Base-by-base conservation (phyloP, 202 grass and related monocot species). In the Brachypodium distachyon region DNA sequence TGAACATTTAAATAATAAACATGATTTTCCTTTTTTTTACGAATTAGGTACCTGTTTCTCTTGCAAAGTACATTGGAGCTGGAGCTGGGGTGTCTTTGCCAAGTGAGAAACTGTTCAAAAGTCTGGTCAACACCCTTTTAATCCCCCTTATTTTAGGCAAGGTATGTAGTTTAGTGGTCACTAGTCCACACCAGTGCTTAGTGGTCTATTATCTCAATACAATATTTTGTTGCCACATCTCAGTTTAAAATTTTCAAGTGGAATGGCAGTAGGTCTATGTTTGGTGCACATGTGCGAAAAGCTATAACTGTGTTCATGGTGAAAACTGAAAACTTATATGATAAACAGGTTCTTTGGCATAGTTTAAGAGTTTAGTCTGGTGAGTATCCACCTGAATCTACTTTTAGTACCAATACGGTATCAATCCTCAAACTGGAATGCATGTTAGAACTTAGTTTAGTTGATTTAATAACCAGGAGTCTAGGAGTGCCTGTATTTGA, bases 71-170 rank as follows among this genome's bases (percentile, higher is more conserved):
- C 28, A 71, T 94, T 74, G 91, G 89, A 7, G 59, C 72, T 78
- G 89, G 89, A 77, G 82, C 80, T 68, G 91, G 91, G 62, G 70
- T 92, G 25, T 86, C 89, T 62, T 81, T 94, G 76, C 95, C 95
- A 74, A 94, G 89, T 53, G 31, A 67, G 22, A 47, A 94, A 79
- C 75, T 94, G 71, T 98, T 94, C 69, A 94, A 82, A 79, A 98
- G 87, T 82, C 89, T 98, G 39, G 43, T 94, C 43, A 94, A 56
- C 50, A 87, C 80, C 10, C 91, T 98, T 77, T 83, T 98, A 67
- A 67, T 90, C 55, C 95, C 89, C 40, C 89, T 98, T 66, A 73
- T 92, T 80, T 51, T 94, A 44, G 91, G 91, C 44, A 94, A 94
- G 88, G 88, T 90, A 73, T 70, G 77, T 70, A 79, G 56, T 82